phyloP scores from a whole-genome alignment of 2,329 filamentous ascomycete species.

The Chaetomiaceae sp. region DNA sequence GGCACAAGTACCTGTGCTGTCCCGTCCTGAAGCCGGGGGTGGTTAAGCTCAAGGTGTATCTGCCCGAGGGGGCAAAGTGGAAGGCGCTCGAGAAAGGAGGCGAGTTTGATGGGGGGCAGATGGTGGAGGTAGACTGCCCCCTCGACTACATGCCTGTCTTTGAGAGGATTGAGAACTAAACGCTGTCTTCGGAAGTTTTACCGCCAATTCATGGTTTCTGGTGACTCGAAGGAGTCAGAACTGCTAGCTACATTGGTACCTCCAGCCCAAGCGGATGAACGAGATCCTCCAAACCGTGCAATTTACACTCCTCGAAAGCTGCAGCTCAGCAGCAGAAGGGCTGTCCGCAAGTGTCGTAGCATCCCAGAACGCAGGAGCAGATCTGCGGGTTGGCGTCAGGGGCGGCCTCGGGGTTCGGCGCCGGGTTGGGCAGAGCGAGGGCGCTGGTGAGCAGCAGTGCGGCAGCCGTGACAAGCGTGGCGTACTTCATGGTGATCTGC shows the following conservation, averaged over 20 bases:
- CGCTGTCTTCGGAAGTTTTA: no score
- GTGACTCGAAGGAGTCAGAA: no score
- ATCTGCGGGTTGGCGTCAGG: neutral
- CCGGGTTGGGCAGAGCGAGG: neutral
- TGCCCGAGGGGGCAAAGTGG: neutral
- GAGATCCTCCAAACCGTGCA: no score
- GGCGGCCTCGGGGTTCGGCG: neutral
- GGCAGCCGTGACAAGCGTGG: neutral
- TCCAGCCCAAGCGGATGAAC: no score
- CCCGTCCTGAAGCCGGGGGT: conserved; percentile 4
- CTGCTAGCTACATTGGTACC: no score
- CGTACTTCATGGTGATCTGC: neutral
- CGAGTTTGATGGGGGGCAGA: neutral
- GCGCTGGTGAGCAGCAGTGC: neutral
- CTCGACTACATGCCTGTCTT: conserved; percentile 12
- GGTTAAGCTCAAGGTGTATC: neutral
- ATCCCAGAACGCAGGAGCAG: neutral
- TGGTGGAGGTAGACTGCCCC: conserved; percentile 1
- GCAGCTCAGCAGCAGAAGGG: neutral
- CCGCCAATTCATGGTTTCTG: no score
- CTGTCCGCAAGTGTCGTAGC: neutral
- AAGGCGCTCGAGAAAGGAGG: neutral
- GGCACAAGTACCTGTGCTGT: conserved; percentile 6
- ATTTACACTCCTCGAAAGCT: no score
- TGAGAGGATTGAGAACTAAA: neutral